Percentiles rank a stretch among this genome's conserved stretches.
Evolutionary conservation across 2,329 filamentous ascomycete genomes (phyloP).

Genomic region (Hymenoscyphus linearis): DNA sequence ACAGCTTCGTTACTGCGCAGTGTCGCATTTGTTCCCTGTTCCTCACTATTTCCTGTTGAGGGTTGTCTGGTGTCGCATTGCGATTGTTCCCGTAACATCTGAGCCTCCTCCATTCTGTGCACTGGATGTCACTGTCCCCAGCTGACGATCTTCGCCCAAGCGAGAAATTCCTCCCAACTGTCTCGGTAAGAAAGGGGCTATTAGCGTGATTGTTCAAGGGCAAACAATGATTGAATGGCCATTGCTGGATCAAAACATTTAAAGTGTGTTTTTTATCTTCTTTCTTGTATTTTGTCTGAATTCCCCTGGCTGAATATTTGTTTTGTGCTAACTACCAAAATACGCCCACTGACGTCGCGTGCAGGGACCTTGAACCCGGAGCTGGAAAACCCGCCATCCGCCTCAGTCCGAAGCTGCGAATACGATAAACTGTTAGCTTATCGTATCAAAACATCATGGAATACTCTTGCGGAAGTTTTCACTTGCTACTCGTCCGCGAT

Average conservation of each 20-base stretch:
- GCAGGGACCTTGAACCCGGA: background rate
- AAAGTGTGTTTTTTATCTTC: background rate
- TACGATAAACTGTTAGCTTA: background rate
- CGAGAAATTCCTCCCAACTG: background rate
- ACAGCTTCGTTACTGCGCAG: background rate
- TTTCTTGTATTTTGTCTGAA: background rate
- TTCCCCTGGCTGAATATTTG: background rate
- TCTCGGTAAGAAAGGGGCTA: background rate
- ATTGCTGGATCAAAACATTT: background rate
- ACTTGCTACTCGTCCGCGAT: no score
- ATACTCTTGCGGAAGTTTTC: no score
- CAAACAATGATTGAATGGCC: background rate
- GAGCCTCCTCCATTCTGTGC: background rate
- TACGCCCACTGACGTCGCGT: background rate
- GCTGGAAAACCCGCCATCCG: background rate
- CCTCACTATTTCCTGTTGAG: background rate
- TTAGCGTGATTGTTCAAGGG: background rate
- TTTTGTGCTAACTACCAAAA: background rate
- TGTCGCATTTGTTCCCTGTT: background rate
- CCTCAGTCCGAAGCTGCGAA: background rate
- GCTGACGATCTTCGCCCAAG: background rate
- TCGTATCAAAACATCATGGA: no score
- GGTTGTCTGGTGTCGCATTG: background rate
- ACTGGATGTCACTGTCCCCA: background rate
- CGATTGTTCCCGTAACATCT: background rate